Base-by-base conservation (phyloP, 371 early-diverging fungal genomes). In the Phascolomyces articulosus region DNA sequence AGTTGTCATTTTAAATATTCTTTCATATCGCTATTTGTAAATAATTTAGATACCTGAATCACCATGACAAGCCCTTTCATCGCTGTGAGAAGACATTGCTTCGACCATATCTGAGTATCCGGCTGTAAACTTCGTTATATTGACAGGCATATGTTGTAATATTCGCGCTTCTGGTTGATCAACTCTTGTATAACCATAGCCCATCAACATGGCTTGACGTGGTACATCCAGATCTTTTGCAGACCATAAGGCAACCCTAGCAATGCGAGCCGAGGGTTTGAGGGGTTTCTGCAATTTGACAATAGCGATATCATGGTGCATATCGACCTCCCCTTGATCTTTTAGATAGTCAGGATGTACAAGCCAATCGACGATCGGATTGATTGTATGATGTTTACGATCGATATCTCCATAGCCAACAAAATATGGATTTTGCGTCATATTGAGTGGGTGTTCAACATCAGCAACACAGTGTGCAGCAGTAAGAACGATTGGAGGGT, bases 401-500 rank as follows among this genome's bases (percentile, higher is more conserved):
- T 66, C 64, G 11, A 40, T 53, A 20, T 68, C 54, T 13, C 67
- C 66, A 29, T 68, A 72, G 11, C 71, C 66, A 23, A 65, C 70
- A 53, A 66, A 72, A 54, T 72, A 72, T 13, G 71, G 70, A 47
- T 67, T 70, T 28, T 28, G 56, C 23, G 58, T 34, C 21, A 62
- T 24, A 3, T 65, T 60, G 3, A 63, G 62, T 11, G 71, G 68
- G 18, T 56, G 55, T 20, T 62, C 60, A 0, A 72, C 72, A 61
- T 77, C 80, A 0, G 62, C 64, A 8, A 83, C 67, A 61, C 83
- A 83, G 57, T 83, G 83, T 0, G 83, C 83, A 21, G 83, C 80
- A 61, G 83, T 83, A 38, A 83, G 64, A 24, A 83, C 64, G 23
- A 65, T 58, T 7, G 80, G 62, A 6, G 83, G 83, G 31, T 78